A percentile compares a stretch with the other conserved stretches of the same genome.
These are phyloP conservation scores for Pseudocercospora vitis DNA, from an alignment of 2,329 filamentous ascomycete species.

Conservation along the genomic window DNA sequence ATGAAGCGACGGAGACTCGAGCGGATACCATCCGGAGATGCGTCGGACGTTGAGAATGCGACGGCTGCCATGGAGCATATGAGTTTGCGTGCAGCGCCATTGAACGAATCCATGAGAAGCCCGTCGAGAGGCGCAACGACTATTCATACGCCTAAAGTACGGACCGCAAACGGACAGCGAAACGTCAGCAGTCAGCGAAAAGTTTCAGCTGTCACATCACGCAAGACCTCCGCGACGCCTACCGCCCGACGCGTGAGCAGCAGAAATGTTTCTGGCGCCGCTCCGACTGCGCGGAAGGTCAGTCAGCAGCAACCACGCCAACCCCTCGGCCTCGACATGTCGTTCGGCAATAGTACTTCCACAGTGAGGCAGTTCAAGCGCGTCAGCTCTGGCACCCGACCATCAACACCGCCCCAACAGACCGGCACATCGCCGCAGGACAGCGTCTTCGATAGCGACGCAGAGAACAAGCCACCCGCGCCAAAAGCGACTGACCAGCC, in stretches of 20 bases:
- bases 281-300: slow-evolving; percentile 47
- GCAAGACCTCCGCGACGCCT: slow-evolving; percentile 35
- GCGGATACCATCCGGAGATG: slow-evolving; percentile 45
- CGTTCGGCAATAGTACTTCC: slow-evolving; percentile 88
- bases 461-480: slow-evolving; percentile 65
- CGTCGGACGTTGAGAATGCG: slow-evolving; percentile 36
- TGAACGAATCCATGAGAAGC: slow-evolving; percentile 31
- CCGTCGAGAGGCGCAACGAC: slow-evolving; percentile 35
- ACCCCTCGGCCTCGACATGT: slow-evolving; percentile 84
- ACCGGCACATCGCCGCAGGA: slow-evolving; percentile 30
- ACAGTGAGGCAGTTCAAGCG: slow-evolving; percentile 89
- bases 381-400: slow-evolving; percentile 57
- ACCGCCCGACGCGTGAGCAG: slow-evolving; percentile 36
- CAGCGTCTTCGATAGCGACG: slow-evolving; percentile 43
- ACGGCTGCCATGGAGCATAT: slow-evolving; percentile 44
- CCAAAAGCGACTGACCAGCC: slow-evolving; percentile 25
- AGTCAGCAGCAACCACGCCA: slow-evolving; percentile 57
- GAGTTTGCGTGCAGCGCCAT: slow-evolving; percentile 47
- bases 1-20: slow-evolving; percentile 51
- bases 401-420: slow-evolving; percentile 27
- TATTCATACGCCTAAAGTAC: slow-evolving; percentile 41
- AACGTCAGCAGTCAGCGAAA: slow-evolving; percentile 42
- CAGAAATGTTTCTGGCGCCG: slow-evolving; percentile 39
- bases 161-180: slow-evolving; percentile 35
- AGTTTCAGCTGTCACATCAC: slow-evolving; percentile 38